phyloP scores from a whole-genome alignment of 2,329 filamentous ascomycete genomes.

The Fusarium circinatum region DNA sequence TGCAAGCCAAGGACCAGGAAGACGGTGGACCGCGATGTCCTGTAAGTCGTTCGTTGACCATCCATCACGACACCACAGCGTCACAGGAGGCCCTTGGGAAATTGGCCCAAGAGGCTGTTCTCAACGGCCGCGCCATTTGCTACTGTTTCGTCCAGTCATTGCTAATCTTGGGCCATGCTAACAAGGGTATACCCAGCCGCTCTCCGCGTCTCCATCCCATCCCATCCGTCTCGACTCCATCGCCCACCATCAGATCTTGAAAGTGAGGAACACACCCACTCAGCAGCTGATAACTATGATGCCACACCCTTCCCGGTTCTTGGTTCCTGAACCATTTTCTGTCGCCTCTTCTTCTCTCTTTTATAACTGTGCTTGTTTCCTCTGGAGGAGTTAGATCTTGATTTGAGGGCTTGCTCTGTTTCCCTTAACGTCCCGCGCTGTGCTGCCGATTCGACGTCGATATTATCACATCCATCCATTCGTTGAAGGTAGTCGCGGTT shows the following conservation, averaged over 20 bases:
- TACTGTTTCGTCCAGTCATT: conserved; percentile 34
- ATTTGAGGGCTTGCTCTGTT: conserved; percentile 25
- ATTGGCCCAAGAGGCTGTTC: conserved; percentile 38
- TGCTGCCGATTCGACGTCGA: conserved; percentile 33
- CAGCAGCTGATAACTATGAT: conserved; percentile 25
- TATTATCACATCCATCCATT: conserved; percentile 1
- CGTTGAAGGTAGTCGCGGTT: conserved; percentile 1
- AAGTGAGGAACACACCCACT: conserved; percentile 24
- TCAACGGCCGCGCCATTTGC: conserved; percentile 38
- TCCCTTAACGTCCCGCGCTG: conserved; percentile 19
- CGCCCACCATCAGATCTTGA: conserved; percentile 38
- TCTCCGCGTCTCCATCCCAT: conserved; percentile 37
- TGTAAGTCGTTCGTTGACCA: conserved; percentile 40
- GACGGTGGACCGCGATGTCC: conserved; percentile 27
- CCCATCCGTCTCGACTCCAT: conserved; percentile 18
- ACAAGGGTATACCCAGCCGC: conserved; percentile 35
- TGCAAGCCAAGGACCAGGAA: conserved; percentile 27
- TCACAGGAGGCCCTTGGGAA: conserved; percentile 43
- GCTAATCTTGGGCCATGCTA: conserved; percentile 27
- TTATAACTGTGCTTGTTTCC: conserved; percentile 13
- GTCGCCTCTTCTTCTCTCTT: conserved; percentile 5
- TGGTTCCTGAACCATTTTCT: conserved; percentile 11
- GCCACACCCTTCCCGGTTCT: conserved; percentile 27
- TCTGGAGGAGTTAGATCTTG: conserved; percentile 13
- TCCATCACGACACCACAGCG: conserved; percentile 38